Base-by-base conservation (phyloP, 2,329 filamentous ascomycete genomes). In the Myriosclerotinia curreyana region DNA sequence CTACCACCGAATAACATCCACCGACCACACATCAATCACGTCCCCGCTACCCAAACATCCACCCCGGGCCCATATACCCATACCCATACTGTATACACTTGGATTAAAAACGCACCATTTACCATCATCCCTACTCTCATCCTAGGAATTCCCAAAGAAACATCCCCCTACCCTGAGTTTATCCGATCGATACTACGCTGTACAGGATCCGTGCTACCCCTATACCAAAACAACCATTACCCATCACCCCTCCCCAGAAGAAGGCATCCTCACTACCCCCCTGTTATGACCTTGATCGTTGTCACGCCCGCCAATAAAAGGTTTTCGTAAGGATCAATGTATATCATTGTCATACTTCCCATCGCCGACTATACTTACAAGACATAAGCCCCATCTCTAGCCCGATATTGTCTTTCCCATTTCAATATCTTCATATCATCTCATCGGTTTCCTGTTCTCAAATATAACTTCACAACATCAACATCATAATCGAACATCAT, bases 301-400 rank as follows among this genome's bases (percentile, higher is more conserved):
- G 58, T 49, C 48, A 40, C 59, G 50, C 42, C 50, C 56, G 50
- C 63, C 56, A 64, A 62, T 64, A 64, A 62, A 31, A 60, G 48
- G 62, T 64, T 64, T 64, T 64, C 62, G 54, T 64, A 46, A 52
- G 54, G 40, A 61, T 60, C 52, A 60, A 64, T 59, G 53, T 64
- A 64, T 64, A 64, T 64, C 55, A 60, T 52, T 64, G 62, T 64
- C 62, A 60, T 64, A 64, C 63, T 40, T 60, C 58, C 56, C 50
- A 60, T 62, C 63, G 55, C 63, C 63, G 56, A 64, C 55, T 64
- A 52, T 53, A 36, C 34, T 40, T 64, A 38, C 48, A 52, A 53
- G 50, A 60, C 56, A 64, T 54, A 64, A 64, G 63, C 63, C 63
- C 49, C 56, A 61, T 64, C n/a, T 48, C 31, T 25, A 50, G 31